These are phyloP conservation scores for Lomentospora prolificans DNA, from an alignment of 2,329 filamentous ascomycete species.

Conservation along the genomic window DNA sequence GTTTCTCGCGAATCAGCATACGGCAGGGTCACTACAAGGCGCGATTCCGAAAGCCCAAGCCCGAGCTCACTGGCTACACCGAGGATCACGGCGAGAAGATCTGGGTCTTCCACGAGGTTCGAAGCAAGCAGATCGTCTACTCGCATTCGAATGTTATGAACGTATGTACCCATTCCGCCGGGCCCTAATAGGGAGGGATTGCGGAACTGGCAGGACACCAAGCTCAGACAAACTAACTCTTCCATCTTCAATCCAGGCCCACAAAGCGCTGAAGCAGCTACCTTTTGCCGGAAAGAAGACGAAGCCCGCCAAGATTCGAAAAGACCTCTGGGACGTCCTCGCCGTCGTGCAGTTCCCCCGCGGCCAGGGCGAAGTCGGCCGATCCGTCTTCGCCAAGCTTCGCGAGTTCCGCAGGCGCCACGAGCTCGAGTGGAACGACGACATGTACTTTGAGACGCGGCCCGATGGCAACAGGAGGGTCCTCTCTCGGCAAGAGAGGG, in stretches of 20 bases:
- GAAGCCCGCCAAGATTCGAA: conserved; percentile 51
- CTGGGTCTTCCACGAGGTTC: conserved; percentile 43
- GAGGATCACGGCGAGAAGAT: conserved; percentile 46
- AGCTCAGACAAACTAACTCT: background rate
- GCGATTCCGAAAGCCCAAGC: conserved; percentile 13
- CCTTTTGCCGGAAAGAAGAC: conserved; percentile 61
- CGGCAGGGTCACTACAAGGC: conserved; percentile 25
- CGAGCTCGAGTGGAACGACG: conserved; percentile 49
- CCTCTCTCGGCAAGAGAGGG: conserved; percentile 34
- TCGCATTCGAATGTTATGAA: conserved; percentile 35
- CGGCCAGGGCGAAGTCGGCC: conserved; percentile 43
- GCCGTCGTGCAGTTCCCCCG: conserved; percentile 48
- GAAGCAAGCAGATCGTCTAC: conserved; percentile 42
- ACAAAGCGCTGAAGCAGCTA: conserved; percentile 44
- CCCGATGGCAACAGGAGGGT: conserved; percentile 22
- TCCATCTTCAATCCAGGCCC: conserved; percentile 17
- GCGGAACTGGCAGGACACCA: background rate
- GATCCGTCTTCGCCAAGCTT: conserved; percentile 51
- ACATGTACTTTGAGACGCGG: conserved; percentile 30
- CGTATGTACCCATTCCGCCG: conserved; percentile 23
- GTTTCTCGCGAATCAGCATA: conserved; percentile 29
- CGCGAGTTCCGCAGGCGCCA: conserved; percentile 55
- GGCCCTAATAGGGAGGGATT: background rate
- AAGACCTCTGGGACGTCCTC: conserved; percentile 57
- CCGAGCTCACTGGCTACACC: conserved; percentile 16